Evolutionary conservation across 2,329 filamentous ascomycete species (phyloP), one percentile per base, ranked within the genome.

Genomic region (Ciborinia camelliae): DNA sequence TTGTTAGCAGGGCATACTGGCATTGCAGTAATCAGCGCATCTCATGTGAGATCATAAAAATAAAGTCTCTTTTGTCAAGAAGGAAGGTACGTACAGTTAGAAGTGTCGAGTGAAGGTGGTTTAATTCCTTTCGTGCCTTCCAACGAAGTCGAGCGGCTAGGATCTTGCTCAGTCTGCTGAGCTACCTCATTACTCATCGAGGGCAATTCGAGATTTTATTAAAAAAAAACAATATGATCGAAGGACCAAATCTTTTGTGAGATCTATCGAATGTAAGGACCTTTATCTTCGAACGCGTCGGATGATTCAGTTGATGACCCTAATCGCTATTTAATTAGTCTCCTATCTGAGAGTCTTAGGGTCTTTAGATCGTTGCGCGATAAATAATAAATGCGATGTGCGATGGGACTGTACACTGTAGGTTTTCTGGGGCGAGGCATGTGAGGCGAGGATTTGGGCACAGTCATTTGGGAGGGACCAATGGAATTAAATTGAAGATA

Each of bases 101-200:
- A 74, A 54, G 73, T 74, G 65, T 74, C 71, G 60, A 74, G 69
- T 37, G 73, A 68, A 28, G 71, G 71, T 62, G 73, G 72, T 67
- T 73, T 72, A 8, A 62, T 65, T 60, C 68, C 70, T 64, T 74
- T 75, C 51, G 69, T 71, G 54, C 68, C 69, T 67, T 72, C 73
- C 66, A 68, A 54, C 45, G 74, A 70, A 64, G 68, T 67, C 66
- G 74, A 73, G 66, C 71, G 73, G 67, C 66, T 71, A 66, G 69
- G 69, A 68, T 73, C 68, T 69, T 73, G 72, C 73, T 75, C 74
- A 66, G 73, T 74, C 67, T 71, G 72, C 66, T 72, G 71, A 67
- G 71, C 70, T 66, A 73, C 69, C 69, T 75, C 74, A 75, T 75
- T 75, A 75, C 74, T 75, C 74, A 76, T 76, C 65, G 73, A 75